Evolutionary conservation across 2,329 filamentous ascomycete species (phyloP).

Genomic region (Xylariales sp.): DNA sequence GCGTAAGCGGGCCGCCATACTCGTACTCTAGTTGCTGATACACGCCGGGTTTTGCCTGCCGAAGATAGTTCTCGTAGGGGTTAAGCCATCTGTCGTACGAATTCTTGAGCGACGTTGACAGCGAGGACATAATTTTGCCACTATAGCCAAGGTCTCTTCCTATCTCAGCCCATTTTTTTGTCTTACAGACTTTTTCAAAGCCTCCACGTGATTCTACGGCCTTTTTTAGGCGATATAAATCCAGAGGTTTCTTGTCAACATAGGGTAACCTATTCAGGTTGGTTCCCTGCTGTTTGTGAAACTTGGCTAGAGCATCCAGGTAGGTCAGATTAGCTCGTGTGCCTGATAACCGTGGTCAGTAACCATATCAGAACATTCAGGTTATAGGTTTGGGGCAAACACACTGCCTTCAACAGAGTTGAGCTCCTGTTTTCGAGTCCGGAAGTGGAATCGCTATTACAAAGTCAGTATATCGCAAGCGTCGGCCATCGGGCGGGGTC

Average conservation of each 20-base stretch:
- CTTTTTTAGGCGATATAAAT: constrained; percentile 96
- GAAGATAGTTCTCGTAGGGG: constrained; percentile 94
- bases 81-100: constrained; percentile 97
- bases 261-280: constrained; percentile 94
- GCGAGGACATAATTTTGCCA: constrained; percentile 98
- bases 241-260: constrained; percentile 96
- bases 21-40: constrained; percentile 94
- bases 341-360: constrained; percentile 61
- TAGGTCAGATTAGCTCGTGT: constrained; percentile 97
- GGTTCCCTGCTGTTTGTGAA: constrained; percentile 95
- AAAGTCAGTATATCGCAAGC: constrained; percentile 31
- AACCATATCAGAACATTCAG: not conserved
- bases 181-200: constrained; percentile 95
- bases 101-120: constrained; percentile 97
- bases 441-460: constrained; percentile 90
- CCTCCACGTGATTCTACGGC: constrained; percentile 94
- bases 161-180: constrained; percentile 99
- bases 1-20: constrained; percentile 91
- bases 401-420: constrained; percentile 98
- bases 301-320: constrained; percentile 92
- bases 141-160: constrained; percentile 96
- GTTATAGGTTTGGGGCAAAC: constrained; percentile 49
- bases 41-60: constrained; percentile 92
- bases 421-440: constrained; percentile 93
- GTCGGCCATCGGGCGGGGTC: not conserved